Conservation (phyloP, 352 stramenopile species). For the Pythium rhizo-oryzae region DNA sequence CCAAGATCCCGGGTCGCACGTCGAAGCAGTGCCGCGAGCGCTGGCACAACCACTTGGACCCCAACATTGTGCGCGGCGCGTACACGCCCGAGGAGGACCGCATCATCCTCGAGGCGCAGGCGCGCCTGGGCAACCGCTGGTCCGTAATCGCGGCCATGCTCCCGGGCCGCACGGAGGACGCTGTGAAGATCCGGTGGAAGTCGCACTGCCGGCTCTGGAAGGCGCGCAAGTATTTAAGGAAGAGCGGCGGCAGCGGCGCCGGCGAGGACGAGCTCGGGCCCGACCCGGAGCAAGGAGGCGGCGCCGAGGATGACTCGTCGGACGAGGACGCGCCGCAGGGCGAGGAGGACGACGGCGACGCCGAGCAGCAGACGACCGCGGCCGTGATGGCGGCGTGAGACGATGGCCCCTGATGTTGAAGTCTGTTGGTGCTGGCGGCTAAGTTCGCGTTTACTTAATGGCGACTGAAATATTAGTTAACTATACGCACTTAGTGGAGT, state of each 20-base stretch:
- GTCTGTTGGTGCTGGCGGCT: constrained; percentile 1
- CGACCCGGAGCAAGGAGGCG: constrained; percentile 12
- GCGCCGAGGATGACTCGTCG: constrained; percentile 6
- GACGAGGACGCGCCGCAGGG: constrained; percentile 17
- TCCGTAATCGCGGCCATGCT: constrained; percentile 90
- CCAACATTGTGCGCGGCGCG: constrained; percentile 85
- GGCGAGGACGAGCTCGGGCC: constrained; percentile 11
- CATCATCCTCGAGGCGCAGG: constrained; percentile 86
- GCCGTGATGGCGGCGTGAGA: constrained; percentile 6
- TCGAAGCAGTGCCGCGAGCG: constrained; percentile 91
- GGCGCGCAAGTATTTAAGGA: constrained; percentile 81
- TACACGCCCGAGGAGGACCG: constrained; percentile 90
- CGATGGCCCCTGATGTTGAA: constrained; percentile 8
- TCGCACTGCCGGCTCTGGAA: constrained; percentile 85
- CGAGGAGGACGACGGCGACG: constrained; percentile 9
- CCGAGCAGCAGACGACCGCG: not conserved
- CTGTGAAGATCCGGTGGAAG: constrained; percentile 94
- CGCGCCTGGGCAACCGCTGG: constrained; percentile 88
- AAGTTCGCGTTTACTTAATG: constrained; percentile 30
- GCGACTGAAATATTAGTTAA: constrained; percentile 23
- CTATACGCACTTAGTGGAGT: constrained; percentile 2
- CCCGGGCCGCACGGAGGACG: constrained; percentile 87
- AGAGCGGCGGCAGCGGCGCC: constrained; percentile 29
- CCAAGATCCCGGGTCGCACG: constrained; percentile 83
- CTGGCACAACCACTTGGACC: constrained; percentile 91